Base-by-base conservation (phyloP, 352 stramenopile genomes). In the Halophytophthora polymorphica region DNA sequence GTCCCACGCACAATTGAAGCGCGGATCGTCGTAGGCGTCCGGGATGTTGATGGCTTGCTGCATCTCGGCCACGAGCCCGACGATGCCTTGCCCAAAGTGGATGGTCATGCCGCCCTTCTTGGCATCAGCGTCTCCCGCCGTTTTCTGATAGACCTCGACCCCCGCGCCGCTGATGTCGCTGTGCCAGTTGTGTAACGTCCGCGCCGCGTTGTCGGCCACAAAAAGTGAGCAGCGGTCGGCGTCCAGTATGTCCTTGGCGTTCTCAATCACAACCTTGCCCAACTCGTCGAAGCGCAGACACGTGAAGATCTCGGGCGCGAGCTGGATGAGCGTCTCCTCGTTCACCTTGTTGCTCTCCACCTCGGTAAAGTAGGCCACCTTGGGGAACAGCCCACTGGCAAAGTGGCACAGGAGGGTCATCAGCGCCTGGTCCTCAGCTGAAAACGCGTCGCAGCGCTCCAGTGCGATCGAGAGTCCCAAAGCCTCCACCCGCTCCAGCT, bases 331-430 rank as follows among this genome's bases (percentile, higher is more conserved):
- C 21, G 77, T 88, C 47, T 88, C 77, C 59, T 91, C 81, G 59
- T 88, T 89, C 37, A 88, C 69, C 43, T 88, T 88, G 62, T 88
- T 89, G 58, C 75, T 86, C 49, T 88, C 81, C 1, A 91, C 75
- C 28, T 91, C 77, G 0, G 81, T 88, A 36, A 91, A 91, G 36
- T 85, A 88, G 39, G 77, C 63, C 2, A 86, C 73, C 45, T 89
- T 91, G 29, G 76, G 71, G 21, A 91, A 59, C 17, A 91, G 41
- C 8, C 75, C 77, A 46, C 81, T 80, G 15, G 69, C 59, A 17
- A 87, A 89, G 47, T 89, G 77, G 37, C 69, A 61, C 21, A 89
- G 37, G 14, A 85, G 50, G 1, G 61, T 68, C 21, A 89, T 36
- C 10, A 87, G 35, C 0, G 69, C 58, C 37, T 89, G 68, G 25